Base-by-base conservation (phyloP, 202 grass and related monocot species). In the Cymbopogon flexuosus region DNA sequence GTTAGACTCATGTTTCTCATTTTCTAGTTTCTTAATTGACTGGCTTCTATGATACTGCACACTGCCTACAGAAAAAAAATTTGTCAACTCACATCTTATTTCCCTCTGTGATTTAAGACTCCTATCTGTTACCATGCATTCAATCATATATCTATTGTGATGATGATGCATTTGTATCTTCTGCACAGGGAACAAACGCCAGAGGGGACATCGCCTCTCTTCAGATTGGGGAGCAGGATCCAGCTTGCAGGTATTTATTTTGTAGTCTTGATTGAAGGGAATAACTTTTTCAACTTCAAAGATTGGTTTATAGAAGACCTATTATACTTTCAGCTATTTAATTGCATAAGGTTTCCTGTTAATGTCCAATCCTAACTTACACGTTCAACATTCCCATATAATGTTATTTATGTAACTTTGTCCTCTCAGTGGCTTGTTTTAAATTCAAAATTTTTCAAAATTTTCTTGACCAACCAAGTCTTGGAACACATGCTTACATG, bases 161-260 rank as follows among this genome's bases (percentile, higher is more conserved):
- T 76, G 64, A 65, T 40, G 29, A 58, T 62, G 49, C 15, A 58
- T 35, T 39, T 72, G 18, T 59, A 30, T 39, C 42, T 62, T 89
- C 33, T 68, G 39, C n/a, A 16, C 60, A 70, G 73, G 74, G 58
- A 82, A 75, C 36, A 82, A 91, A 65, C 85, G 82, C 15, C 78
- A 58, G 61, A 82, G 73, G 83, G 49, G 56, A 77, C 35, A 82
- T 61, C 33, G 9, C 49, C 36, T 81, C 39, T 61, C 75, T 84
- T 70, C 36, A 84, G 65, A 87, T 72, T 66, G 45, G 33, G 88
- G 64, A 61, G 85, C 82, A 82, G 78, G 73, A 0, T 81, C 78
- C 68, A 75, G 52, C 75, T 78, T 85, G 51, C 73, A 91, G 89
- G 89, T 91, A 75, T 82, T 63, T 43, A 42, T 40, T 77, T 76